Evolutionary conservation across 768 basidiomycete species (phyloP), one percentile per base, ranked within the genome.

Genomic region (Lactifluus volemus): DNA sequence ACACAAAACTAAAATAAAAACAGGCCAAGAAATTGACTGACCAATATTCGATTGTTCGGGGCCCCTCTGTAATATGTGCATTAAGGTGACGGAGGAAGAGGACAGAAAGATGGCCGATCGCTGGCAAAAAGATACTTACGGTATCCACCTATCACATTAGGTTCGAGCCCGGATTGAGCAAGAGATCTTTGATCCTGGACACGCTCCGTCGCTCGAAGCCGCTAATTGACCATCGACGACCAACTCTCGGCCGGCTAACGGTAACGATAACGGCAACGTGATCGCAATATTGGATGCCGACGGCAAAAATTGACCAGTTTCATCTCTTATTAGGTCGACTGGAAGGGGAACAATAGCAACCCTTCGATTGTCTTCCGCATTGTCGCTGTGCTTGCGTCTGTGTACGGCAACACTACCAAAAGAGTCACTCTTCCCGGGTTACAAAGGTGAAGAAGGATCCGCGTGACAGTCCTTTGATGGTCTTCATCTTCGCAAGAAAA

Each of bases 161-260:
- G n/a, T n/a, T n/a, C n/a, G n/a, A n/a, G n/a, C n/a, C n/a, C n/a
- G n/a, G n/a, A n/a, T n/a, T n/a, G n/a, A n/a, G n/a, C n/a, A n/a
- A n/a, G n/a, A n/a, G n/a, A n/a, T n/a, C n/a, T n/a, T n/a, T n/a
- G n/a, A n/a, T n/a, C n/a, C n/a, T n/a, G n/a, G n/a, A n/a, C n/a
- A n/a, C n/a, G n/a, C n/a, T n/a, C n/a, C n/a, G n/a, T n/a, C n/a
- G 1, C 38, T 30, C 19, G 56, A 58, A 17, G 14, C 32, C 32
- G 56, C 56, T 39, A 58, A 63, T 58, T 63, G 57, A 53, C 52
- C 56, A 29, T 49, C 52, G 41, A 54, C 57, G 21, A 63, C 17
- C 19, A 38, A 54, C n/a, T 3, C 30, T 47, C 55, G 44, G 55
- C 45, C 45, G 55, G 45, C 42, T 21, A 34, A 52, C 38, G 50